phyloP scores from a whole-genome alignment of 169 alveolate species.

The Prorocentrum cordatum region DNA sequence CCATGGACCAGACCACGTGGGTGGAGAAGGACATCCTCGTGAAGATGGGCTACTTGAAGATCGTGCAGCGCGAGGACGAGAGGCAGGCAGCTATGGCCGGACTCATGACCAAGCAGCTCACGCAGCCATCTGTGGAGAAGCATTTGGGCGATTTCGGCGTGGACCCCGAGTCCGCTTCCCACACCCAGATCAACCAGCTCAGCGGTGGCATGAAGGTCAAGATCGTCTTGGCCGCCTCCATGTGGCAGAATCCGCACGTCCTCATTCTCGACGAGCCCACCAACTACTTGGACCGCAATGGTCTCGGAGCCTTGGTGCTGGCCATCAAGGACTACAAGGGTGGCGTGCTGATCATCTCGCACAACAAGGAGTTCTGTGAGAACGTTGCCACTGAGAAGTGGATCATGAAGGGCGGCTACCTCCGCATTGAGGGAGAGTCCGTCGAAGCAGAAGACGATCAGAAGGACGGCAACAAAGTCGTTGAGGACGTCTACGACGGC shows the following conservation, averaged over 20 bases:
- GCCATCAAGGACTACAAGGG: conserved; percentile 71
- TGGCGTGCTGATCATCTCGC: conserved; percentile 71
- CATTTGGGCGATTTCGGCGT: conserved; percentile 71
- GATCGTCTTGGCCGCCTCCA: conserved; percentile 71
- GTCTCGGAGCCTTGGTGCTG: conserved; percentile 34
- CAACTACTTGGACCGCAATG: conserved; percentile 72
- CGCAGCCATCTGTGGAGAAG: conserved; percentile 72
- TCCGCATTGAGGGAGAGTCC: conserved; percentile 66
- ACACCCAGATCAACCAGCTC: conserved; percentile 70
- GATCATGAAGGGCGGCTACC: conserved; percentile 69
- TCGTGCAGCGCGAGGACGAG: conserved; percentile 70
- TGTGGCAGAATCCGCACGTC: conserved; percentile 71
- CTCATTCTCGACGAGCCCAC: conserved; percentile 72
- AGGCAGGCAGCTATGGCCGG: conserved; percentile 72
- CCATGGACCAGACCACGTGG: conserved; percentile 52
- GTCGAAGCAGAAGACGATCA: no score
- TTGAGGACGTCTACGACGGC: no score
- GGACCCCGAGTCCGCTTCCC: conserved; percentile 68
- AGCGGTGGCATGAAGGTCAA: conserved; percentile 61
- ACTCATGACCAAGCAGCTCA: conserved; percentile 68
- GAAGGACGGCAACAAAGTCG: no score
- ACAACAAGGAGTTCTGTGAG: conserved; percentile 72
- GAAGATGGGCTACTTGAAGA: conserved; percentile 60
- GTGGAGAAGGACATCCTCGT: conserved; percentile 48
- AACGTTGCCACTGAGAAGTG: conserved; percentile 71